Evolutionary conservation across 2,329 filamentous ascomycete genomes (phyloP), one percentile per base, ranked within the genome.

Genomic region (Knoxdaviesia capensis): DNA sequence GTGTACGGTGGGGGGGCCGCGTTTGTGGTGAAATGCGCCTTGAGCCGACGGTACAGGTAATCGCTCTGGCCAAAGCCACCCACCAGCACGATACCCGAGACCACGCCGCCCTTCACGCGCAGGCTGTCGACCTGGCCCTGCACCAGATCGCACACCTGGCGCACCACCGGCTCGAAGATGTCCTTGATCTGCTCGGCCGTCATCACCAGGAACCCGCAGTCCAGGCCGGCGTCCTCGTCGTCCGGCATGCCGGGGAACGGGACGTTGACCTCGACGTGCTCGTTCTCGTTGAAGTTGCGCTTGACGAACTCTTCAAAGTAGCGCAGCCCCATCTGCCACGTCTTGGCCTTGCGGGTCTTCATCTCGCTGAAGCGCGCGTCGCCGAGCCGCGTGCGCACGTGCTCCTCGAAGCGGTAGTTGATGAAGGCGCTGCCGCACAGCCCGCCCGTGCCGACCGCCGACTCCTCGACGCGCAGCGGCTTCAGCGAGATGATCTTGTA

Each of bases 301-400:
- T 88, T 88, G 9, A 88, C 80, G 53, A 84, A 86, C 53, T 87
- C 80, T 51, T 88, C 82, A 56, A 85, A 88, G 53, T 85, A 86
- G 43, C 74, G 71, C 41, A 87, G 62, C 2, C 77, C 82, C 74
- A 78, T 78, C 55, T 79, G 80, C 80, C 81, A 87, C 1, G 77
- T 83, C 58, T 82, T 85, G 3, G 70, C 71, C 56, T 85, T 85
- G 59, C 81, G 82, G 41, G 71, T 56, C 54, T 81, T 80, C 77
- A 88, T 85, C 57, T 77, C 72, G 31, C 78, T 72, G 52, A 85
- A 85, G 4, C 69, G 63, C 33, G 69, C 69, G 34, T 68, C 64
- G 1, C 82, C 82, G 7, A 88, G 69, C 1, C 80, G 69, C 43
- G 59, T 63, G 49, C 72, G 69, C 34, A 87, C 77, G 51, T 85